Base-by-base conservation (phyloP, 768 basidiomycete genomes). In the Tephrocybe sp. region DNA sequence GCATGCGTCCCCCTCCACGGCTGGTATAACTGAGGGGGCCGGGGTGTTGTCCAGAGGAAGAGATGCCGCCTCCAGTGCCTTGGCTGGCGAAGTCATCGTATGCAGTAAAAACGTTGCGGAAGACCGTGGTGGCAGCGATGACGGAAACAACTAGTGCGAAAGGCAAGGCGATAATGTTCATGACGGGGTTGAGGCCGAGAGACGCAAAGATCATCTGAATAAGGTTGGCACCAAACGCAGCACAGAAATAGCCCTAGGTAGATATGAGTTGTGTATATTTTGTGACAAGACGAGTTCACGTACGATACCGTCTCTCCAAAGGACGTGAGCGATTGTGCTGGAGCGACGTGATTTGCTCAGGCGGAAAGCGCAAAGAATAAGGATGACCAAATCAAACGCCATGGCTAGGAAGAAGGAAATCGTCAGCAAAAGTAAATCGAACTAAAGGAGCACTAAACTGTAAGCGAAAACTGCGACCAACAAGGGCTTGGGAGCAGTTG, bases 131-230 rank as follows among this genome's bases (percentile, higher is more conserved):
- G 1, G 68, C 58, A 0, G 67, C 68, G 16, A 69, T 67, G n/a
- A 62, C 65, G 13, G 66, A 68, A 11, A 69, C 64, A n/a, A 69
- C 65, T 25, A 65, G 53, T 4, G 66, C 65, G 50, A 68, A 69
- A 2, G 68, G 63, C 4, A 69, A 57, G 3, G 59, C 58, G 25
- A 68, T 64, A 44, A 68, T 63, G 54, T 68, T 68, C 64, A 69
- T 65, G 18, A 68, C 64, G 9, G 68, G 68, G 44, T 69, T 68
- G 21, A 66, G 55, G 2, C 61, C 60, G 3, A 69, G 58, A 5
- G 58, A 43, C 4, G 65, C 66, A 45, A 68, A 58, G 47, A 69
- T 51, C 21, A 63, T 69, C 48, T 66, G 68, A 1, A 68, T 46
- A 18, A 69, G 54, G 51, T 69, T 69, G 37, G 67, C 66, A 25